Base-by-base conservation (phyloP, 192 early-diverging fungal species). In the Coemansia reversa region DNA sequence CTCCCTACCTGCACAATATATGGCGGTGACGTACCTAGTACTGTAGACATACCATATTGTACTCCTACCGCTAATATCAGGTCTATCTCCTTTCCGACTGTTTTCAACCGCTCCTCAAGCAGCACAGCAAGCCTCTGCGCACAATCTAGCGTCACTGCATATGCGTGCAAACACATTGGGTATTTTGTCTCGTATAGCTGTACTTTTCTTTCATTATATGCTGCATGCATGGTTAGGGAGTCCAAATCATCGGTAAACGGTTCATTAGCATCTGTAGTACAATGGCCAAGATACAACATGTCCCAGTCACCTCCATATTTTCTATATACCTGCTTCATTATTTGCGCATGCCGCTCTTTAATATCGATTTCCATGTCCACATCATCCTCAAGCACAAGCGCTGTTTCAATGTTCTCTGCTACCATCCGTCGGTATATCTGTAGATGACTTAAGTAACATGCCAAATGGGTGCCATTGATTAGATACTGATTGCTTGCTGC, bases 221-320 rank as follows among this genome's bases (percentile, higher is more conserved):
- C 56, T 9, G 51, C 24, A 11, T 27, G 58, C 39, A 57, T 60
- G 25, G 48, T 28, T 50, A 55, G 33, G 7, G 33, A 16, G 59
- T 61, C 3, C 30, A 59, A 16, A 16, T 16, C 39, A 45, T 45
- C 39, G 14, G 39, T 16, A 14, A 14, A 12, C 1, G 73, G 62
- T 45, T 65, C 69, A 18, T 66, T 67, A 27, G 58, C 55, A 45
- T 70, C 72, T 18, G n/a, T 59, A 0, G 72, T 77, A 19, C 81
- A 83, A 49, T 77, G 81, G 14, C 81, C 81, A 30, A 83, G 50
- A 50, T 72, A 83, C 27, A 77, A 64, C 72, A 83, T 78, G 28
- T 83, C 81, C 81, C 81, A 83, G 55, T 82, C 67, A 0, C 19
- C 23, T 5, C 53, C 53, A 48, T 70, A 66, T 39, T 20, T 12